Conservation (phyloP, 2,329 filamentous ascomycete species). For the Botrytis byssoidea region DNA sequence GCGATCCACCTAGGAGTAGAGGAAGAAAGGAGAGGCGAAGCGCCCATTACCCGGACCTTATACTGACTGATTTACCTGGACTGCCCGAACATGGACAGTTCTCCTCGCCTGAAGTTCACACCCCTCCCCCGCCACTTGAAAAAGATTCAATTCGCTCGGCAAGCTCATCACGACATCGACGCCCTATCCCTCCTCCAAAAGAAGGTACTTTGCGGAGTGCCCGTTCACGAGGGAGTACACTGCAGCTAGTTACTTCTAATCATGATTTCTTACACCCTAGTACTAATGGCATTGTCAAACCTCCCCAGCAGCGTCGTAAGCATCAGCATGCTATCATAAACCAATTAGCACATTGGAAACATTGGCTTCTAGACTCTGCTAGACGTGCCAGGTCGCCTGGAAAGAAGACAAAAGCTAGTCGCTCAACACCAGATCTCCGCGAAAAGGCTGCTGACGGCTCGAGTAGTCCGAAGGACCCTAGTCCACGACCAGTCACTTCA, state of each 20-base stretch:
- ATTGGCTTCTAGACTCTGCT: constrained; percentile 69
- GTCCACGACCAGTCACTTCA: constrained; percentile 59
- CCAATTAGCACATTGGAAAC: constrained; percentile 65
- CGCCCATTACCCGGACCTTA: constrained; percentile 60
- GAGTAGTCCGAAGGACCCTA: constrained; percentile 51
- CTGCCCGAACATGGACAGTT: constrained; percentile 59
- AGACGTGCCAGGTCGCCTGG: constrained; percentile 60
- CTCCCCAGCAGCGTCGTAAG: constrained; percentile 49
- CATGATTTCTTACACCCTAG: constrained; percentile 59
- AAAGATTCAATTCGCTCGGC: constrained; percentile 74
- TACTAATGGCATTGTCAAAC: constrained; percentile 32
- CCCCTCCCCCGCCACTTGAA: constrained; percentile 69
- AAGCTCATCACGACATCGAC: constrained; percentile 74
- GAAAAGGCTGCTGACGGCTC: constrained; percentile 46
- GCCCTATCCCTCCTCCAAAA: constrained; percentile 80
- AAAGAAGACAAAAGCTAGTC: constrained; percentile 36
- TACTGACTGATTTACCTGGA: constrained; percentile 72
- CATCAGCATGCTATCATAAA: constrained; percentile 64
- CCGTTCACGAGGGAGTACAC: constrained; percentile 75
- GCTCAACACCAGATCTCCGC: constrained; percentile 58
- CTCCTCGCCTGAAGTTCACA: constrained; percentile 38
- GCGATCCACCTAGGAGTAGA: constrained; percentile 63
- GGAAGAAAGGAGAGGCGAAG: constrained; percentile 78
- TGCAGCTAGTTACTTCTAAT: constrained; percentile 75
- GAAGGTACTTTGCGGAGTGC: constrained; percentile 68